Percentiles rank a stretch among this genome's conserved stretches.
Evolutionary conservation across 768 basidiomycete genomes (phyloP).

Genomic region (Sistotremastrum suecicum): DNA sequence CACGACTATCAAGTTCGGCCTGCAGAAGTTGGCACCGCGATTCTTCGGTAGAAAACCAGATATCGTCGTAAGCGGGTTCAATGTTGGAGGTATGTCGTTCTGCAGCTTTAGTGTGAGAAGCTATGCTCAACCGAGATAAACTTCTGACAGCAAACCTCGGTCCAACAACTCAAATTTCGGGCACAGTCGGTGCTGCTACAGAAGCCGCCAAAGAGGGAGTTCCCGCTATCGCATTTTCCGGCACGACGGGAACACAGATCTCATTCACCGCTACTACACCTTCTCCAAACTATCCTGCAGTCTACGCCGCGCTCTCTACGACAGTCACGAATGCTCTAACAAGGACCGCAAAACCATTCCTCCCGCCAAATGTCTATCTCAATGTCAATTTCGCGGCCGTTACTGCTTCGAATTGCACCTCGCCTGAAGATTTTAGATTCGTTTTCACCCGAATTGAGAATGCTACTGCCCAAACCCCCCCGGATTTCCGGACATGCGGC

Average conservation of each 20-base stretch:
- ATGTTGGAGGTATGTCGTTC: conserved; percentile 26
- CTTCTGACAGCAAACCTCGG: conserved; percentile 16
- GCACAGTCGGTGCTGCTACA: conserved; percentile 34
- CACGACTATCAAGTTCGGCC: conserved; percentile 21
- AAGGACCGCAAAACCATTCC: conserved; percentile 12
- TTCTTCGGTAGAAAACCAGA: conserved; percentile 26
- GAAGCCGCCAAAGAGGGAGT: conserved; percentile 35
- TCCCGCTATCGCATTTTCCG: conserved; percentile 37
- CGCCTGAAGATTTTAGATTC: conserved; percentile 24
- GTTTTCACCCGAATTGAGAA: conserved; percentile 28
- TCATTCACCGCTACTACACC: conserved; percentile 33
- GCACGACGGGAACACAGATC: conserved; percentile 24
- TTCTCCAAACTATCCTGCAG: conserved; percentile 22
- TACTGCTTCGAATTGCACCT: conserved; percentile 19
- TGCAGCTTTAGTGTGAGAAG: background rate
- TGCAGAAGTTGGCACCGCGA: conserved; percentile 29
- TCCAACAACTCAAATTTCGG: conserved; percentile 20
- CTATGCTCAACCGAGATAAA: background rate
- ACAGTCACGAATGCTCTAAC: conserved; percentile 22
- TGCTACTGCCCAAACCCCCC: conserved; percentile 9
- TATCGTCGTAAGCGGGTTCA: conserved; percentile 32
- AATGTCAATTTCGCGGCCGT: conserved; percentile 38
- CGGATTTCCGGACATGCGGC: conserved; percentile 33
- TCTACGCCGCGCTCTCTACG: conserved; percentile 30
- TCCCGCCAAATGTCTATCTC: conserved; percentile 27